Base-by-base conservation (phyloP, 208 protist genomes). In the Trypanosoma rangeli region DNA sequence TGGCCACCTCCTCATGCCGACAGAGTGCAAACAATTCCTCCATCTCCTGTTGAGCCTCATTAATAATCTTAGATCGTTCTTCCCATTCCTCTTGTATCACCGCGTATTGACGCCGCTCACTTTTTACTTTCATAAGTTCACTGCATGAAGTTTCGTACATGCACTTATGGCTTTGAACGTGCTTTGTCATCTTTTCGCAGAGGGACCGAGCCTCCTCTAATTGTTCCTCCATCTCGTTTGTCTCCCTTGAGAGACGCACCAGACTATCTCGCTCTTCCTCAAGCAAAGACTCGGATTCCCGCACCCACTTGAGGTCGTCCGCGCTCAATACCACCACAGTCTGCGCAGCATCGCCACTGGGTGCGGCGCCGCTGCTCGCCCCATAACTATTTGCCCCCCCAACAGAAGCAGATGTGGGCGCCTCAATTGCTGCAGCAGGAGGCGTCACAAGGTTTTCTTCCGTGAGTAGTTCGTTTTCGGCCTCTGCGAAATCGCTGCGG, bases 111-210 rank as follows among this genome's bases (percentile, higher is more conserved):
- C 44, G 5, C 12, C 75, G 74, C 53, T 83, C 70, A 42, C 33
- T 59, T 35, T 74, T 69, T n/a, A 71, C 67, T 3, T 9, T 3
- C 37, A 42, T 67, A 66, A 80, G 72, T 26, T 54, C 39, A 18
- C 37, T 44, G 59, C 57, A 78, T 1, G 76, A 55, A 3, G 73
- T 71, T 2, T 84, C 75, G 58, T 76, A 85, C 50, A 76, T 64
- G 58, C 55, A 70, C 29, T 81, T 78, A 9, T 85, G 69, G 15
- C 50, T 62, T 33, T 86, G 76, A 18, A 87, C 73, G 56, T 79
- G 74, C 62, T 80, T 58, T 52, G 78, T 83, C 76, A 84, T 84
- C 0, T 26, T n/a, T 52, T 82, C 73, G 63, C 76, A 84, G 53
- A 74, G 58, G 18, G 18, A 35, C n/a, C 71, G 44, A 12, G 75